A percentile compares a stretch with the other conserved stretches of the same genome.
These are phyloP conservation scores for Linnemannia schmuckeri DNA, from an alignment of 192 early-diverging fungal species.

Conservation along the genomic window DNA sequence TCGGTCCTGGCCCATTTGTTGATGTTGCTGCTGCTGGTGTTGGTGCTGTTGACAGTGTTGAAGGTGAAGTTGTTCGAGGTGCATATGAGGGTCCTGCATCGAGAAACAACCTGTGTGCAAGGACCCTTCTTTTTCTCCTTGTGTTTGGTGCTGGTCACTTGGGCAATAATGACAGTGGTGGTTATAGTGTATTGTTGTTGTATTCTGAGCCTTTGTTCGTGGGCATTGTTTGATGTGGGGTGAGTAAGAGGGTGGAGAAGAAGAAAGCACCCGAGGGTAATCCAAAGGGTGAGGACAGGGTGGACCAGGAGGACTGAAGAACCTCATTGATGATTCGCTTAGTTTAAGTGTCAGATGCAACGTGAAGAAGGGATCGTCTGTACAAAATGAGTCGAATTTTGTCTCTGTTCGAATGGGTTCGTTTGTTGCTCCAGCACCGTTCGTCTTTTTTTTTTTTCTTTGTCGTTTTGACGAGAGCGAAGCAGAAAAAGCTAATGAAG, in stretches of 20 bases:
- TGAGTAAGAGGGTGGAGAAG: not conserved
- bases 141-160: not conserved
- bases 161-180: not conserved
- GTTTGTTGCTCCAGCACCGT: too few species aligned
- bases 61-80: not conserved
- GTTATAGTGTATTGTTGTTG: not conserved
- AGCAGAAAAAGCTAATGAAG: too few species aligned
- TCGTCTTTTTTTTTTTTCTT: too few species aligned
- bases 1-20: not conserved
- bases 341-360: too few species aligned
- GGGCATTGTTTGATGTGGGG: not conserved
- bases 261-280: not conserved
- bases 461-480: too few species aligned
- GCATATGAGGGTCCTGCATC: not conserved
- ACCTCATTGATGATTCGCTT: not conserved
- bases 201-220: not conserved
- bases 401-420: too few species aligned
- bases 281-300: not conserved
- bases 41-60: not conserved
- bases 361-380: too few species aligned
- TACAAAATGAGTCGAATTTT: too few species aligned
- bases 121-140: not conserved
- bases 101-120: not conserved
- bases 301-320: not conserved
- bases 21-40: not conserved